phyloP scores from a whole-genome alignment of 495 filamentous ascomycete genomes.

The Talaromyces stipitatus region DNA sequence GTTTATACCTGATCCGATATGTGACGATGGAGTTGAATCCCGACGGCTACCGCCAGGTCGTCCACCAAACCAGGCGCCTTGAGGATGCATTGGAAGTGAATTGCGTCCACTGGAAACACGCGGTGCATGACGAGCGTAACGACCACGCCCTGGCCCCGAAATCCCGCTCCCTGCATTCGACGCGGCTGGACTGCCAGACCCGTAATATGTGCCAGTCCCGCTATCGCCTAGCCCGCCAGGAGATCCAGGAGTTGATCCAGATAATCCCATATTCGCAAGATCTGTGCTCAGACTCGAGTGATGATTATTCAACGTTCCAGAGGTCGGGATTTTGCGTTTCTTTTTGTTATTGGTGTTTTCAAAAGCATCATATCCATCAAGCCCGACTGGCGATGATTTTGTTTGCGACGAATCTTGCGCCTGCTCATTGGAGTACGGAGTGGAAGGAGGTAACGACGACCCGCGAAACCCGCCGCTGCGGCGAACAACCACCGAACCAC shows the following conservation, averaged over 20 bases:
- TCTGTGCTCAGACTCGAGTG: conserved; percentile 54
- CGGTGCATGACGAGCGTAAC: conserved; percentile 54
- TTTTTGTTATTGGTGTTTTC: conserved; percentile 99
- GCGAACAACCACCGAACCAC: conserved; percentile 36
- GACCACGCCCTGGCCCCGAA: conserved; percentile 71
- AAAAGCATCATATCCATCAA: conserved; percentile 92
- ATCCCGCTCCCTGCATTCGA: conserved; percentile 51
- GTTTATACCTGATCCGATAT: conserved; percentile 29
- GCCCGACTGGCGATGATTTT: conserved; percentile 32
- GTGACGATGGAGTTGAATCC: conserved; percentile 32
- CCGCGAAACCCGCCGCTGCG: conserved; percentile 37
- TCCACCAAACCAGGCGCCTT: conserved; percentile 26
- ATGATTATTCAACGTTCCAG: conserved; percentile 59
- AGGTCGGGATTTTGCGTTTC: conserved; percentile 93
- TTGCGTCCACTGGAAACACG: conserved; percentile 51
- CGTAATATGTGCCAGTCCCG: conserved; percentile 49
- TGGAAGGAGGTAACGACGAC: conserved; percentile 28
- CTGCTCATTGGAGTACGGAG: conserved; percentile 20
- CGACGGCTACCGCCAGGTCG: conserved; percentile 27
- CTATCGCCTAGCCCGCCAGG: conserved; percentile 34
- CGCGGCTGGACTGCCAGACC: conserved; percentile 40
- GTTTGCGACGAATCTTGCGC: conserved; percentile 16
- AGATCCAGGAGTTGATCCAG: conserved; percentile 35
- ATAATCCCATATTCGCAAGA: conserved; percentile 55
- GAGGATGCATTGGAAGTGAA: conserved; percentile 46